Base-by-base conservation (phyloP, 1,284 basidiomycete species). In the Ganoderma lucidum region DNA sequence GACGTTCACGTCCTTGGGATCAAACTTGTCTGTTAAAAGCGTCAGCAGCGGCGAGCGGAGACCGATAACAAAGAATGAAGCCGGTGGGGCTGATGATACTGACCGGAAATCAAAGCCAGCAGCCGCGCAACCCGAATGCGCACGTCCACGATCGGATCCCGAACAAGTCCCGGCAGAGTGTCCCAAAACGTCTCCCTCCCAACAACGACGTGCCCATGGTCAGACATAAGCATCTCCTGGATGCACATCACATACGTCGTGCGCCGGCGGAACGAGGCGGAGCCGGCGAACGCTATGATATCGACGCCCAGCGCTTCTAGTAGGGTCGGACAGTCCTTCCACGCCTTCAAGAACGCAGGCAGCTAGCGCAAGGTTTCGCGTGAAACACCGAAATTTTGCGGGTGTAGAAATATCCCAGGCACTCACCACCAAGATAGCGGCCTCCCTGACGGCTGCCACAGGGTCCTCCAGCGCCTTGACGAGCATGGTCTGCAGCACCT, bases 381-480 rank as follows among this genome's bases (percentile, higher is more conserved):
- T 70, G 39, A 69, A 64, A 39, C 55, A 55, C 23, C 23, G 23
- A 41, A 30, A 63, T 60, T 45, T 56, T 6, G 44, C 42, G 56
- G 71, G 69, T 65, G 72, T 74, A 69, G 71, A 65, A 74, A 73
- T 75, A 53, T 74, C 56, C 58, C 73, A 30, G 72, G 67, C 67
- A 70, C 92, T 80, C 75, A 95, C 93, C 68, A 84, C 82, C 32
- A 80, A 77, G 30, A 95, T 87, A 2, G 92, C 94, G 28, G 90
- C 90, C 74, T 95, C 93, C 64, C 97, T 85, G 6, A 98, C 95
- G 37, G 93, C 91, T 42, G 95, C 93, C 68, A 96, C 94, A 19
- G 84, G 82, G 78, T 98, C 97, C 70, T 90, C 86, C 48, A 98
- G 82, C 0, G 92, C 93, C 66, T 84, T 84, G 71, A 85, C 82